Percentiles rank a stretch among this genome's conserved stretches.
phyloP scores from a whole-genome alignment of 1,284 basidiomycete genomes.

The Microbotryum violaceum region DNA sequence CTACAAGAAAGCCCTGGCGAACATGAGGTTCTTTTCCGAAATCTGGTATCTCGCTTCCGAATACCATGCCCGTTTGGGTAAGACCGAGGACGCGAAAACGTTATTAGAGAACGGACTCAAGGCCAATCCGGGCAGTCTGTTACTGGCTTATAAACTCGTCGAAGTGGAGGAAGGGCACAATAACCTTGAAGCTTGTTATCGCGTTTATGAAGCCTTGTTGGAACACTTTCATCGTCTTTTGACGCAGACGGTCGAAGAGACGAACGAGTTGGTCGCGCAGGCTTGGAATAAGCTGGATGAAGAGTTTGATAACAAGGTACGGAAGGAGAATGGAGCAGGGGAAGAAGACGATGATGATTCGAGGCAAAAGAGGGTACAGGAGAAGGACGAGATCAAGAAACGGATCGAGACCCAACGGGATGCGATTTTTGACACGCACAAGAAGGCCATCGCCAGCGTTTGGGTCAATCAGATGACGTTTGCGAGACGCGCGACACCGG shows the following conservation, averaged over 20 bases:
- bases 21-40: slow-evolving; percentile 91
- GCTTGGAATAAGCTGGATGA: slow-evolving; percentile 35
- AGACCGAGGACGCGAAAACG: slow-evolving; percentile 70
- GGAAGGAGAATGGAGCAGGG: slow-evolving; percentile 35
- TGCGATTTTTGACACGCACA: slow-evolving; percentile 47
- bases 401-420: slow-evolving; percentile 37
- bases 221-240: slow-evolving; percentile 61
- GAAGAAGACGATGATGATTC: slow-evolving; percentile 36
- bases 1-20: slow-evolving; percentile 76
- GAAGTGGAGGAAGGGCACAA: slow-evolving; percentile 62
- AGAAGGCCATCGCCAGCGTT: slow-evolving; percentile 47
- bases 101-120: slow-evolving; percentile 77
- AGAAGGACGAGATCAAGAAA: slow-evolving; percentile 41
- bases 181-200: slow-evolving; percentile 37
- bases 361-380: slow-evolving; percentile 46
- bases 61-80: slow-evolving; percentile 66
- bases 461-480: slow-evolving; percentile 90
- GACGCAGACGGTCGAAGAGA: slow-evolving; percentile 51
- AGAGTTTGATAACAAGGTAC: slow-evolving; percentile 32
- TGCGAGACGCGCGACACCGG: slow-evolving; percentile 54
- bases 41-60: slow-evolving; percentile 80
- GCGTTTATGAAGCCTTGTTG: slow-evolving; percentile 58
- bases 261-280: slow-evolving; percentile 42
- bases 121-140: slow-evolving; percentile 76
- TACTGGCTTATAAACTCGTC: slow-evolving; percentile 81